Percentiles rank a stretch among this genome's conserved stretches.
Evolutionary conservation across 805 yeast species (phyloP).

Genomic region (Myxozyma vanderwaltii): DNA sequence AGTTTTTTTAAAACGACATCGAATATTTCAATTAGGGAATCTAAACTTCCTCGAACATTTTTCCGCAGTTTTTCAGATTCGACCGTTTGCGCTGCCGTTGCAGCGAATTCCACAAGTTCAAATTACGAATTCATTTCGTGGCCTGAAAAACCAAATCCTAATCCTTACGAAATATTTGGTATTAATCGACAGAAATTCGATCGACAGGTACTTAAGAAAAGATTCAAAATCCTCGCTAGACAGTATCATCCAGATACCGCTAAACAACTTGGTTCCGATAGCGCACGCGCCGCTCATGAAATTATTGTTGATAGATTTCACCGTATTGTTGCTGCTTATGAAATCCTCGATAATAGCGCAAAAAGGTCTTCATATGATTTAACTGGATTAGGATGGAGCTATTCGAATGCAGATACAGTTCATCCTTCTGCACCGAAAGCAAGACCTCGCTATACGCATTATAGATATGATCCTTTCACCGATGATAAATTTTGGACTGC

Average conservation of each 20-base stretch:
- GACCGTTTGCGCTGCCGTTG: not conserved
- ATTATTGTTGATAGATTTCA: slow-evolving; percentile 53
- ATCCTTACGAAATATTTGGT: slow-evolving; percentile 72
- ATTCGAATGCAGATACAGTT: slow-evolving; percentile 14
- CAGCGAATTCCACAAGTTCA: not conserved
- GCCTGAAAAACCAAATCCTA: slow-evolving; percentile 61
- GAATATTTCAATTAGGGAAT: no score
- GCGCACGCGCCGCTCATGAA: slow-evolving; percentile 37
- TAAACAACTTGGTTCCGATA: slow-evolving; percentile 37
- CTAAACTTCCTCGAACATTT: not conserved
- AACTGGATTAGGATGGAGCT: slow-evolving; percentile 41
- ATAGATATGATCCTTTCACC: slow-evolving; percentile 16
- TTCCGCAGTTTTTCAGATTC: slow-evolving; percentile 5
- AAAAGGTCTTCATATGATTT: slow-evolving; percentile 52
- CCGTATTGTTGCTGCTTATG: slow-evolving; percentile 59
- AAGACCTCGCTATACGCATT: slow-evolving; percentile 6
- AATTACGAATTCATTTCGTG: slow-evolving; percentile 48
- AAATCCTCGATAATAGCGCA: slow-evolving; percentile 52
- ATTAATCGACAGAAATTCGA: slow-evolving; percentile 45
- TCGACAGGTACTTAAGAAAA: slow-evolving; percentile 47
- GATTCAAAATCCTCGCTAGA: slow-evolving; percentile 65
- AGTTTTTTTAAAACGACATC: no score
- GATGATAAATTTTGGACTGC: slow-evolving; percentile 26
- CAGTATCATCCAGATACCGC: slow-evolving; percentile 76
- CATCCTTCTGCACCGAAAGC: not conserved